Conservation (phyloP, 345 rosid genomes). For the Pelargonium nanum region DNA sequence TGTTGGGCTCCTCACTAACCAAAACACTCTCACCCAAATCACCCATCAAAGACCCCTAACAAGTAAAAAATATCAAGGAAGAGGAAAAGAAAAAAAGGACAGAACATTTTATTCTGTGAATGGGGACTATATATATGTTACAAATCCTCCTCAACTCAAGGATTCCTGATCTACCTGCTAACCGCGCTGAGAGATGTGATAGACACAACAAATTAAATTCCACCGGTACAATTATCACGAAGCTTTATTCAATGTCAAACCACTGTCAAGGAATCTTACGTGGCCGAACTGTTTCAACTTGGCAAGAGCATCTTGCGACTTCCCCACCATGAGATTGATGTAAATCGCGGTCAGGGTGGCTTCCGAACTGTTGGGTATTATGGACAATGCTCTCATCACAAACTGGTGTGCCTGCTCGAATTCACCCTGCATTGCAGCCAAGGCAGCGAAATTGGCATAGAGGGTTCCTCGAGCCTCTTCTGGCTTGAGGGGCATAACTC, state of each 20-base stretch:
- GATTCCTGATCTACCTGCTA: slow-evolving; percentile 42
- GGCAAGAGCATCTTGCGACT: slow-evolving; percentile 63
- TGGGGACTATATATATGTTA: slow-evolving; percentile 51
- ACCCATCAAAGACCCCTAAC: slow-evolving; percentile 32
- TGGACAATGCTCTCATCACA: slow-evolving; percentile 41
- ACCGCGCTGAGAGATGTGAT: slow-evolving; percentile 18
- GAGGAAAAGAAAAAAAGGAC: slow-evolving; percentile 9
- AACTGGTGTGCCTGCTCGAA: slow-evolving; percentile 54
- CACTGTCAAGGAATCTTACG: slow-evolving; percentile 51
- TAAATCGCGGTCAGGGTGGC: slow-evolving; percentile 73
- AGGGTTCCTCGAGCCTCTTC: slow-evolving; percentile 84
- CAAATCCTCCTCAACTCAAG: slow-evolving; percentile 37
- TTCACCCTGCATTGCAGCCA: slow-evolving; percentile 66
- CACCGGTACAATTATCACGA: slow-evolving; percentile 15
- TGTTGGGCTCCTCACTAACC: slow-evolving; percentile 37
- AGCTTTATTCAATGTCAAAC: slow-evolving; percentile 22
- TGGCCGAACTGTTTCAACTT: slow-evolving; percentile 65
- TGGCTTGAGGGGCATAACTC: slow-evolving; percentile 50
- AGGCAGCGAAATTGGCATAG: slow-evolving; percentile 61
- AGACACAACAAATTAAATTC: slow-evolving; percentile 18
- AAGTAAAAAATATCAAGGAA: slow-evolving; percentile 14
- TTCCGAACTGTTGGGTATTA: slow-evolving; percentile 52
- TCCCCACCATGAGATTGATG: slow-evolving; percentile 63
- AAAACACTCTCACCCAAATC: slow-evolving; percentile 45
- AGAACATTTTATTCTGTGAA: slow-evolving; percentile 49